Conservation (phyloP, 2,329 filamentous ascomycete species). For the Clonostachys chloroleuca region DNA sequence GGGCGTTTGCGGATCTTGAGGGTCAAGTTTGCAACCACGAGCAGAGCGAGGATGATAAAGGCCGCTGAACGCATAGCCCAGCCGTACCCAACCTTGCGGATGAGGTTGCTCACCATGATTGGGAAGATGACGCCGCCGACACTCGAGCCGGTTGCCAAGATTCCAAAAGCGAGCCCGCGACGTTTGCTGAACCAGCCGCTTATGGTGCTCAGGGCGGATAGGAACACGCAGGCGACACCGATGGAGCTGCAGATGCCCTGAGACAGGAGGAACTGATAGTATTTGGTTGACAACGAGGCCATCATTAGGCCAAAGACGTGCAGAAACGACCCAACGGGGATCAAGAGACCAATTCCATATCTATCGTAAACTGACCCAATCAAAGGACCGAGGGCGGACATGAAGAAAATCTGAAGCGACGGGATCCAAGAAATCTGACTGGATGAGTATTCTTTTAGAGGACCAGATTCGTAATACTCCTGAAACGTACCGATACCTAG, state of each 20-base stretch:
- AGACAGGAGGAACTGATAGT: constrained; percentile 47
- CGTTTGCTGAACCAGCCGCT: constrained; percentile 30
- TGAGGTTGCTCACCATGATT: constrained; percentile 21
- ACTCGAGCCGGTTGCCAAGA: constrained; percentile 30
- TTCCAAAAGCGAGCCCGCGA: constrained; percentile 50
- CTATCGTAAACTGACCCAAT: constrained; percentile 40
- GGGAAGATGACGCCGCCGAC: constrained; percentile 26
- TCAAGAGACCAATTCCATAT: constrained; percentile 33
- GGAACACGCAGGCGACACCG: constrained; percentile 33
- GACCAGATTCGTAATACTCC: constrained; percentile 37
- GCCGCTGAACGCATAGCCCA: constrained; percentile 19
- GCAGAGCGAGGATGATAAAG: constrained; percentile 22
- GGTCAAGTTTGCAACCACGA: constrained; percentile 16
- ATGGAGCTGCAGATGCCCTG: constrained; percentile 40
- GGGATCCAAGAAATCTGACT: constrained; percentile 39
- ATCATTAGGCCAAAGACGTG: constrained; percentile 43
- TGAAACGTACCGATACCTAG: constrained; percentile 33
- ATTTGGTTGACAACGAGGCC: constrained; percentile 33
- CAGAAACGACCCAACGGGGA: constrained; percentile 31
- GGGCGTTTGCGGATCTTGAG: constrained; percentile 24
- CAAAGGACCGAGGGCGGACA: constrained; percentile 20
- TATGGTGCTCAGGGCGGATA: constrained; percentile 29
- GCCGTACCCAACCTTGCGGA: constrained; percentile 16
- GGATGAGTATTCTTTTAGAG: constrained; percentile 40
- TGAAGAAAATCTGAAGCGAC: constrained; percentile 38